Base-by-base conservation (phyloP, 768 basidiomycete species). In the Hydnomerulius pinastri region DNA sequence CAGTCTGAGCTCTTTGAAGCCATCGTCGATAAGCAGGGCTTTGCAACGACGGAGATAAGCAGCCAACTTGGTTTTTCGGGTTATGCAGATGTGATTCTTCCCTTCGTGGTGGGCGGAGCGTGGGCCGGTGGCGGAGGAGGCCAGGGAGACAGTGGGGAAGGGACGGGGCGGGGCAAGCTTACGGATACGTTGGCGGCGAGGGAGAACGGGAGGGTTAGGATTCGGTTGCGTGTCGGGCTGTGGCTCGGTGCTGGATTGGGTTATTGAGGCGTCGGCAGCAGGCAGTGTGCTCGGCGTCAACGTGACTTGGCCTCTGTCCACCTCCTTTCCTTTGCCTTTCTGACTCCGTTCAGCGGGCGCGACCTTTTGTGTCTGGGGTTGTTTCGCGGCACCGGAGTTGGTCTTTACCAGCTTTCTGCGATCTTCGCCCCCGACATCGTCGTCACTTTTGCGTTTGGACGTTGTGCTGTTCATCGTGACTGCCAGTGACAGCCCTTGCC, bases 41-140 rank as follows among this genome's bases (percentile, higher is more conserved):
- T 89, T 90, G 66, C 91, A 92, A 40, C 87, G 79, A 47, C 85
- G 74, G 67, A 93, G 77, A 64, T 93, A 93, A 45, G 79, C 76
- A 29, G 82, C 85, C 5, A 93, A 64, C 30, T 79, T 70, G 1
- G 87, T 89, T 62, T 84, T 89, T 38, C 91, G 87, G 55, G 89
- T 87, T 54, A 93, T 51, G 53, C 89, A 90, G 45, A 93, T 85
- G 58, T 81, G 73, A 58, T 90, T 91, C 64, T 89, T 92, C 51
- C 90, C 90, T 63, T 91, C 87, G 12, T 75, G 80, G 55, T 88
- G 88, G 28, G 82, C 78, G 6, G 90, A 91, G 28, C 82, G 84
- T 21, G 91, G 90, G 1, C 90, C 90, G 1, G 89, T 89, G 5
- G 86, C 87, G 51, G 85, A 85, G 18, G 83, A 86, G n/a, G 85